Conservation (phyloP, 768 basidiomycete species). For the Podaxis rugospora region DNA sequence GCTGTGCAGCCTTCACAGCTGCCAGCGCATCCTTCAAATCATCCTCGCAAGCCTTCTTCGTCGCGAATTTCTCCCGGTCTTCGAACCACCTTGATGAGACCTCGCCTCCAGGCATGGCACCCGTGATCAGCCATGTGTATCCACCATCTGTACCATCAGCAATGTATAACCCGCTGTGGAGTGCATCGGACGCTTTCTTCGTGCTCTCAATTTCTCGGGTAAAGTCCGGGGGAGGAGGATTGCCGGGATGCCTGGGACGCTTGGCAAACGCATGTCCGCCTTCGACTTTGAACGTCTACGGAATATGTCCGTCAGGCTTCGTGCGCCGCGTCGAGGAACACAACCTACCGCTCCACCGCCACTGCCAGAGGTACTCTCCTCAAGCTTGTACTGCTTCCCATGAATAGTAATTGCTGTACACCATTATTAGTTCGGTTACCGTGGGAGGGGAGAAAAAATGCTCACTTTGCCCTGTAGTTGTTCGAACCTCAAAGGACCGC, state of each 20-base stretch:
- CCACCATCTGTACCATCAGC: not conserved
- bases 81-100: not conserved
- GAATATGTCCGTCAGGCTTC: not conserved
- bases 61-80: not conserved
- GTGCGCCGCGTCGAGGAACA: not conserved
- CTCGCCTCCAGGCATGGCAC: not conserved
- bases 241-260: not conserved
- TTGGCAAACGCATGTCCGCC: not conserved
- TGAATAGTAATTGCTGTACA: not conserved
- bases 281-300: conserved; percentile 2
- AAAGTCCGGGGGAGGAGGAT: not conserved
- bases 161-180: not conserved
- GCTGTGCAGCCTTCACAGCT: not conserved
- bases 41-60: not conserved
- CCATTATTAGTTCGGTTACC: not conserved
- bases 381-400: conserved; percentile 1
- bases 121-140: conserved; percentile 2
- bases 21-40: not conserved
- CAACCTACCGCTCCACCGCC: not conserved
- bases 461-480: not conserved
- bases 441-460: not conserved
- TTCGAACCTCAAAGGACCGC: not conserved
- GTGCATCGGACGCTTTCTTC: not conserved
- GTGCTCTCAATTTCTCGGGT: not conserved
- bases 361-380: not conserved